Conservation (phyloP, 2,329 filamentous ascomycete species). For the Aspergillus niger region DNA sequence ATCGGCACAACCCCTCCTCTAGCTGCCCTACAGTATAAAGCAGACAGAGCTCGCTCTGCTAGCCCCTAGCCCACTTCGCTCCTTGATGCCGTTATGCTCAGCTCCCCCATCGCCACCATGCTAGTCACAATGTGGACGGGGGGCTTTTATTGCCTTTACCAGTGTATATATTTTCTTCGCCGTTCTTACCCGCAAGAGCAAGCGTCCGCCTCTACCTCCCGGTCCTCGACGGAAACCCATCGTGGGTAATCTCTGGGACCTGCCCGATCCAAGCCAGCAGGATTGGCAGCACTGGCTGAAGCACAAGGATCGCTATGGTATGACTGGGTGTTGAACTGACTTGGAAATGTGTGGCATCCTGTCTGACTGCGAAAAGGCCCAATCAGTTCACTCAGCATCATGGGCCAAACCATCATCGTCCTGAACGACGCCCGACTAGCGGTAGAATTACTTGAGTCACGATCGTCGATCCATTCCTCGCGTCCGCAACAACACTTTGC, state of each 20-base stretch:
- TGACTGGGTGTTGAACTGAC: too few relatives aligned
- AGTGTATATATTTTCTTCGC: background rate
- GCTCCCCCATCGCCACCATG: background rate
- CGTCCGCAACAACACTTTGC: conserved; percentile 27
- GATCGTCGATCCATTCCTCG: conserved; percentile 26
- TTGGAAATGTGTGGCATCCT: too few relatives aligned
- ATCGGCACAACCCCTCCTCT: background rate
- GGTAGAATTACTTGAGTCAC: conserved; percentile 34
- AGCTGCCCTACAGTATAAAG: background rate
- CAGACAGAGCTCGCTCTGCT: background rate
- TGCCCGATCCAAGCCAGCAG: conserved; percentile 41
- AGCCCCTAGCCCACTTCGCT: background rate
- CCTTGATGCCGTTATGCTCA: background rate
- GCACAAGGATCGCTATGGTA: conserved; percentile 42
- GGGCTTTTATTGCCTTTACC: background rate
- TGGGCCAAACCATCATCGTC: conserved; percentile 36
- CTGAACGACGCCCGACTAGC: conserved; percentile 33
- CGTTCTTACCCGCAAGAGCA: background rate
- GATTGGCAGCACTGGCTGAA: conserved; percentile 45
- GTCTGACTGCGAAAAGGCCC: conserved; percentile 19
- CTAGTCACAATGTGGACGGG: background rate
- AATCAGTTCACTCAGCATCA: conserved; percentile 36
- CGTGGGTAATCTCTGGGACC: conserved; percentile 51
- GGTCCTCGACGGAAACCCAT: conserved; percentile 51
- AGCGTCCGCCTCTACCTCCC: conserved; percentile 42